Evolutionary conservation across 2,329 filamentous ascomycete genomes (phyloP).

Genomic region (Pseudogymnoascus sp.): DNA sequence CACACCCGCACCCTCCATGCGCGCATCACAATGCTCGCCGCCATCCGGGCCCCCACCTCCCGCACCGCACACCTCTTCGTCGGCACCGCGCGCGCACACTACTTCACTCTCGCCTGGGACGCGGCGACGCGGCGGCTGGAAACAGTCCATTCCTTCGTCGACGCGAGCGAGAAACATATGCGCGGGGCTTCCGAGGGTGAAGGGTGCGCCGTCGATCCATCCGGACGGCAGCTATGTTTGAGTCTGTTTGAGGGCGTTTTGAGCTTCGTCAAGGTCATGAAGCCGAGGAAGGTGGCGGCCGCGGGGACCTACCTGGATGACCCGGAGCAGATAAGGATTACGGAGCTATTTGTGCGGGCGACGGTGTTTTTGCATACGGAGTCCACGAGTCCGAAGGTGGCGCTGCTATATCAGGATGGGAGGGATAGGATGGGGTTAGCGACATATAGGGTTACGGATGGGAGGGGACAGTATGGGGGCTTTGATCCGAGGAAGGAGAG

Average conservation of each 20-base stretch:
- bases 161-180: slow-evolving; percentile 50
- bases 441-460: slow-evolving; percentile 53
- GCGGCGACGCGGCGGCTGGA: slow-evolving; percentile 41
- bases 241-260: slow-evolving; percentile 62
- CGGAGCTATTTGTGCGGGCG: slow-evolving; percentile 58
- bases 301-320: slow-evolving; percentile 47
- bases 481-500: slow-evolving; percentile 49
- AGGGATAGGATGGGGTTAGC: slow-evolving; percentile 48
- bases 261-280: slow-evolving; percentile 52
- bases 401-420: slow-evolving; percentile 56
- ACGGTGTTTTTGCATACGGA: slow-evolving; percentile 55
- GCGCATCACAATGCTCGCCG: slow-evolving; percentile 76
- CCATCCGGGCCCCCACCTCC: slow-evolving; percentile 65
- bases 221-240: slow-evolving; percentile 56
- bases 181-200: slow-evolving; percentile 76
- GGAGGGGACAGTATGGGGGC: slow-evolving; percentile 41
- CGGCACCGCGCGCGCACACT: slow-evolving; percentile 80
- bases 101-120: slow-evolving; percentile 87
- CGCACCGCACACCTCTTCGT: slow-evolving; percentile 81
- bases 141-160: slow-evolving; percentile 41
- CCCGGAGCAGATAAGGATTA: slow-evolving; percentile 51
- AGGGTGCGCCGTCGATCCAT: slow-evolving; percentile 75
- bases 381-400: slow-evolving; percentile 48
- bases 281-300: slow-evolving; percentile 41
- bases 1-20: slow-evolving; percentile 72